A percentile compares a stretch with the other conserved stretches of the same genome.
phyloP scores from a whole-genome alignment of 768 basidiomycete species.

The Rubroboletus satanas region DNA sequence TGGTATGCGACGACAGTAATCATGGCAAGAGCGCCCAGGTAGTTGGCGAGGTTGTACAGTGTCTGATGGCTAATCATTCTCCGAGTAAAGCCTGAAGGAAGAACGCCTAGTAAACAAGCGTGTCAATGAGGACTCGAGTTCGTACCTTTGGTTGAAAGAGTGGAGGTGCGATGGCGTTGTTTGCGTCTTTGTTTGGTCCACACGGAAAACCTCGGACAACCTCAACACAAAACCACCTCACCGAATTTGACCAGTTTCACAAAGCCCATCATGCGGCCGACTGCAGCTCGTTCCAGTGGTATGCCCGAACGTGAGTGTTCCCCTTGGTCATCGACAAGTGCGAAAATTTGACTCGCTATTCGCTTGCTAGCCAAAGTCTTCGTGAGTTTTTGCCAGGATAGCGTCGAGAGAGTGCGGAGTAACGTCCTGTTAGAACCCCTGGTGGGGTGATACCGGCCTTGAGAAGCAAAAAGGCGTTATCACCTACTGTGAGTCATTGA shows the following conservation, averaged over 20 bases:
- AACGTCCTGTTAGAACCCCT: conserved; percentile 55
- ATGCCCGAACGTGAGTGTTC: conserved; percentile 77
- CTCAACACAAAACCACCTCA: not conserved
- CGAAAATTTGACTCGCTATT: conserved; percentile 4
- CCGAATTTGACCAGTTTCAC: not conserved
- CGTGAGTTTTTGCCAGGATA: conserved; percentile 48
- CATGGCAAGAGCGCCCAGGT: conserved; percentile 83
- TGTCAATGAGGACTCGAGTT: not conserved
- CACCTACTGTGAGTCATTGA: conserved; percentile 66
- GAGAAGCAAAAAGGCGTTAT: conserved; percentile 74
- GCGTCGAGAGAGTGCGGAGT: not conserved
- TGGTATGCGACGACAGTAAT: conserved; percentile 86
- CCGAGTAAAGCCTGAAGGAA: not conserved
- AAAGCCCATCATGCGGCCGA: conserved; percentile 41
- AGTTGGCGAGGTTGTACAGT: conserved; percentile 77
- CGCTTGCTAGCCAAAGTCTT: conserved; percentile 63
- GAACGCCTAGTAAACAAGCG: not conserved
- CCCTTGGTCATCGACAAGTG: not conserved
- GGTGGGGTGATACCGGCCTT: conserved; percentile 83
- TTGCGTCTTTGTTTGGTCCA: conserved; percentile 34
- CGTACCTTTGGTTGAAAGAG: conserved; percentile 16
- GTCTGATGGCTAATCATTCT: conserved; percentile 79
- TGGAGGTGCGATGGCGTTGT: conserved; percentile 15
- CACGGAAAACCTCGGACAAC: conserved; percentile 29
- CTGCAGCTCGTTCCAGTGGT: conserved; percentile 56